These are phyloP conservation scores for Pestalotiopsis sp. DNA, from an alignment of 2,329 filamentous ascomycete species.

Conservation along the genomic window DNA sequence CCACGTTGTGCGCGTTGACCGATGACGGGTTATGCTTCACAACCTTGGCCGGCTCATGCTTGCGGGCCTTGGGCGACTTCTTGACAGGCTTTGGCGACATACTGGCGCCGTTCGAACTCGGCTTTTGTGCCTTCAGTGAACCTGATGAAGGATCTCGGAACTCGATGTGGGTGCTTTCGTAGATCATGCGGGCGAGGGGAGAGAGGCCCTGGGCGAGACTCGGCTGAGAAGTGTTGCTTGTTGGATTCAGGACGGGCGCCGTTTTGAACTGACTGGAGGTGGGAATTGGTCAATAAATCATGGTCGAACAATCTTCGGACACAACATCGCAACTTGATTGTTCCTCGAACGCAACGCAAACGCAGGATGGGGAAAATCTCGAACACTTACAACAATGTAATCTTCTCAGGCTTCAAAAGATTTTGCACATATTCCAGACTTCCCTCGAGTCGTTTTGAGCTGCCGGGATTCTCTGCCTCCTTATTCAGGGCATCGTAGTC, in stretches of 20 bases:
- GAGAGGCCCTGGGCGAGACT: slow-evolving; percentile 46
- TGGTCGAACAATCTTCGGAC: not conserved
- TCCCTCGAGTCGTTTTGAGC: slow-evolving; percentile 69
- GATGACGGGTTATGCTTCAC: slow-evolving; percentile 45
- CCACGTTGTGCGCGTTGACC: slow-evolving; percentile 31
- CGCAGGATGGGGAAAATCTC: not conserved
- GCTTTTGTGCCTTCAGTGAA: slow-evolving; percentile 27
- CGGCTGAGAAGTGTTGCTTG: slow-evolving; percentile 29
- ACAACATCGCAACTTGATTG: not conserved
- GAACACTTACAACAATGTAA: slow-evolving; percentile 65
- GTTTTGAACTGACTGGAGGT: slow-evolving; percentile 60
- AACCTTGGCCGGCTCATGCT: slow-evolving; percentile 30
- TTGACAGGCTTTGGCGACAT: slow-evolving; percentile 29
- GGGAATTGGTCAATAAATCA: slow-evolving; percentile 26
- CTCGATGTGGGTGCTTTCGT: slow-evolving; percentile 42
- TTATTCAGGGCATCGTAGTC: slow-evolving; percentile 71
- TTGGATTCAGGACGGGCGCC: slow-evolving; percentile 37
- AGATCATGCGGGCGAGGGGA: slow-evolving; percentile 53
- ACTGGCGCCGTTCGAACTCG: slow-evolving; percentile 32
- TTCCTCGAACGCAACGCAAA: not conserved
- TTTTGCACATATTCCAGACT: slow-evolving; percentile 75
- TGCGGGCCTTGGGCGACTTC: slow-evolving; percentile 34
- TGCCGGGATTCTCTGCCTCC: slow-evolving; percentile 62
- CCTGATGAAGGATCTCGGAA: slow-evolving; percentile 44
- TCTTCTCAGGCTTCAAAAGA: slow-evolving; percentile 71